phyloP scores from a whole-genome alignment of 1,284 basidiomycete species.

The Trichosporon sp. region DNA sequence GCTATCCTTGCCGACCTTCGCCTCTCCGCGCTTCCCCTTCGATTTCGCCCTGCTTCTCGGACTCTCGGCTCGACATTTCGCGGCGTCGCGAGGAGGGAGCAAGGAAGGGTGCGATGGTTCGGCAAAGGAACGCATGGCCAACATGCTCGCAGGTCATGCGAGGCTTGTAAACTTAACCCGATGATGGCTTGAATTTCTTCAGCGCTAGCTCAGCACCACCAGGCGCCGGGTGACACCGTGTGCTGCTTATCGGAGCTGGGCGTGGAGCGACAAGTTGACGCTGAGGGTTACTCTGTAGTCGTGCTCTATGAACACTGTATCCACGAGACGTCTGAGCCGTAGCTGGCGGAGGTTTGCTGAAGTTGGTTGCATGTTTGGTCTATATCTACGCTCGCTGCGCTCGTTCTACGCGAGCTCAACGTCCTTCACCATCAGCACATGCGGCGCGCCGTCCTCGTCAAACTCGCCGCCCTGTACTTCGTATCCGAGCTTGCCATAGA shows the following conservation, averaged over 20 bases:
- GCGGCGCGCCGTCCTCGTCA: conserved; percentile 61
- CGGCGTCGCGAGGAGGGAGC: no score
- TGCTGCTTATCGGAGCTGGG: conserved; percentile 41
- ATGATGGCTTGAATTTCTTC: conserved; percentile 58
- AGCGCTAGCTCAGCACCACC: conserved; percentile 50
- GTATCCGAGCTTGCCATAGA: conserved; percentile 64
- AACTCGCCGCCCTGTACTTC: conserved; percentile 63
- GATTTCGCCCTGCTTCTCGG: no score
- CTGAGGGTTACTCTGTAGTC: conserved; percentile 43
- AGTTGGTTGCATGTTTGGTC: no score
- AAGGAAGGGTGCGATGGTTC: no score
- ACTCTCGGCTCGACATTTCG: no score
- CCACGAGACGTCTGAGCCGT: no score
- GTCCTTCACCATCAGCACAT: conserved; percentile 36
- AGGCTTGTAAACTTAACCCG: conserved; percentile 32
- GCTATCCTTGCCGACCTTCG: no score
- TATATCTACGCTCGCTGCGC: no score
- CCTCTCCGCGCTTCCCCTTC: no score
- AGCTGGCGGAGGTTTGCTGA: no score
- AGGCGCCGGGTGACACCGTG: conserved; percentile 47
- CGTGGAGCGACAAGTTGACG: conserved; percentile 49
- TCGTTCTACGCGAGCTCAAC: neutral
- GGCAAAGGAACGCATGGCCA: neutral
- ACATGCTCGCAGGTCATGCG: neutral
- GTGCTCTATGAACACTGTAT: no score